Evolutionary conservation across 2,329 filamentous ascomycete species (phyloP).

Genomic region (Furcasterigmium furcatum): DNA sequence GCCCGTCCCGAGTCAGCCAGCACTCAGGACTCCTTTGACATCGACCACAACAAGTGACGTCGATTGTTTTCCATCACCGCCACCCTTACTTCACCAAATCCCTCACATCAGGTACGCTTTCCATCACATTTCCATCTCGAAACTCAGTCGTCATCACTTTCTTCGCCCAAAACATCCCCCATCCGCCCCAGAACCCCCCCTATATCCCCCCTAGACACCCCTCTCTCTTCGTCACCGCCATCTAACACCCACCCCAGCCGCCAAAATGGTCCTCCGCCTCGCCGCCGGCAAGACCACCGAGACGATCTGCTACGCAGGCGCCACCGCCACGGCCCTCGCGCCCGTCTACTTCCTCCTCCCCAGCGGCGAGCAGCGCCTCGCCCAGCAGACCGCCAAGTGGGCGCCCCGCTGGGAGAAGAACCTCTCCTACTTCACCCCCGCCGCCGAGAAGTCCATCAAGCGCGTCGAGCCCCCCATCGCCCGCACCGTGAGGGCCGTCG

Average conservation of each 20-base stretch:
- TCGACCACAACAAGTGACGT: not conserved
- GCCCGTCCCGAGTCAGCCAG: not conserved
- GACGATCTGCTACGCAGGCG: conserved; percentile 49
- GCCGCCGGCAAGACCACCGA: conserved; percentile 46
- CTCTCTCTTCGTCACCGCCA: no score
- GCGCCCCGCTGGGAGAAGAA: conserved; percentile 58
- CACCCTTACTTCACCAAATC: not conserved
- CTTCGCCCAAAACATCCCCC: not conserved
- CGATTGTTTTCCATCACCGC: not conserved
- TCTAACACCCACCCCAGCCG: conserved; percentile 8
- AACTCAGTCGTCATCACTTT: not conserved
- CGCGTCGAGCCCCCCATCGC: conserved; percentile 48
- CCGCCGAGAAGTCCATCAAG: conserved; percentile 42
- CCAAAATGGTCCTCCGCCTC: conserved; percentile 39
- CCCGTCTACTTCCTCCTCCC: conserved; percentile 57
- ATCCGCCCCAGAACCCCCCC: not conserved
- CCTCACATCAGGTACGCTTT: conserved; percentile 1
- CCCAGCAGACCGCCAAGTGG: conserved; percentile 53
- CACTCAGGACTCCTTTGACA: conserved; percentile 1
- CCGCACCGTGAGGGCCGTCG: conserved; percentile 40
- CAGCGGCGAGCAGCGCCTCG: conserved; percentile 51
- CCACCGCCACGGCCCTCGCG: conserved; percentile 49
- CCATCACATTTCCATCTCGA: not conserved
- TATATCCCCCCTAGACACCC: not conserved
- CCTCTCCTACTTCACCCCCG: conserved; percentile 49